Evolutionary conservation across 805 yeast genomes (phyloP).

Genomic region (Ogataea wickerhamii): DNA sequence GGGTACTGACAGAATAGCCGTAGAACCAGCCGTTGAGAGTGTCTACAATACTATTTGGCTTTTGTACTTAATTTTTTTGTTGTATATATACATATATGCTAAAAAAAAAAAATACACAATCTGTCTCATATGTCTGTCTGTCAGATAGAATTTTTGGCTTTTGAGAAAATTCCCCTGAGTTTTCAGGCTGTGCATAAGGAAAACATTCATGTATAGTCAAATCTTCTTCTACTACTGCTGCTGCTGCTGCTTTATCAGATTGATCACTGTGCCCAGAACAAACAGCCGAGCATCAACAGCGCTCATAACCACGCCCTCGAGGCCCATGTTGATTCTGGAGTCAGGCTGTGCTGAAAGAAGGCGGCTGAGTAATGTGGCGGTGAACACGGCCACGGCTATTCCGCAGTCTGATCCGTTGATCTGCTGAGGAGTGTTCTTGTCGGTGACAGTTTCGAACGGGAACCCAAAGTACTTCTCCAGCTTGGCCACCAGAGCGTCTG

Average conservation of each 20-base stretch:
- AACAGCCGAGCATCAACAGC: constrained; percentile 48
- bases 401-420: constrained; percentile 68
- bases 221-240: not conserved
- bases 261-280: constrained; percentile 35
- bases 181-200: too few species aligned
- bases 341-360: constrained; percentile 29
- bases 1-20: too few species aligned
- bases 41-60: too few species aligned
- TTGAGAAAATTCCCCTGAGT: too few species aligned
- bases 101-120: too few species aligned
- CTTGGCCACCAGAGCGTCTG: constrained; percentile 32
- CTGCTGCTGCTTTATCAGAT: constrained; percentile 21
- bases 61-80: too few species aligned
- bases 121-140: too few species aligned
- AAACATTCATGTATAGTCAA: too few species aligned
- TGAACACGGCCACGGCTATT: constrained; percentile 38
- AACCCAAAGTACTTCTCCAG: constrained; percentile 27
- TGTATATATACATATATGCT: too few species aligned
- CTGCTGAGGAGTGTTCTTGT: constrained; percentile 51
- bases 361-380: constrained; percentile 34
- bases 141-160: too few species aligned
- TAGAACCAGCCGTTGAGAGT: too few species aligned
- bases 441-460: constrained; percentile 18
- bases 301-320: constrained; percentile 40
- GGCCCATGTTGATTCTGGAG: constrained; percentile 35